A percentile compares a stretch with the other conserved stretches of the same genome.
Conservation (phyloP, 2,329 filamentous ascomycete genomes). For the Diaporthe nobilis region DNA sequence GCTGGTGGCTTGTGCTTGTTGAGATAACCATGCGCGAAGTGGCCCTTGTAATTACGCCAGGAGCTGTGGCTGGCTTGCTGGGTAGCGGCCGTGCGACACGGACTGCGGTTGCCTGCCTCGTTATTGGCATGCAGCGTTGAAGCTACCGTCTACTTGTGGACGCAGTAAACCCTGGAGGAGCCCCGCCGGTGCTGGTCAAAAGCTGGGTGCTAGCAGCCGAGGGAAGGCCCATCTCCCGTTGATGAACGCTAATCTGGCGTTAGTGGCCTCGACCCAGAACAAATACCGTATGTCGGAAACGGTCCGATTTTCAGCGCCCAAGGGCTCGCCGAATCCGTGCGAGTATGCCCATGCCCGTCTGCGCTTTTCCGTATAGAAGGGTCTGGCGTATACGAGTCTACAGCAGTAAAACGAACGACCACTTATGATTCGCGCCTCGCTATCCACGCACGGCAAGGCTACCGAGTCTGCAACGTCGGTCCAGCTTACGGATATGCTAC, state of each 20-base stretch:
- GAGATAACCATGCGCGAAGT: neutral
- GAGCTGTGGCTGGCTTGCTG: neutral
- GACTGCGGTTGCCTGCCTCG: neutral
- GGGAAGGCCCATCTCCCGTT: neutral
- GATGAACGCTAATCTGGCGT: conserved; percentile 13
- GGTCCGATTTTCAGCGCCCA: conserved; percentile 5
- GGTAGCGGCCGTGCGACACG: neutral
- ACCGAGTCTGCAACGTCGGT: neutral
- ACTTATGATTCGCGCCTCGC: neutral
- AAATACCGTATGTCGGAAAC: conserved; percentile 10
- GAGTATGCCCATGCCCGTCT: neutral
- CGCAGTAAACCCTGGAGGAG: neutral
- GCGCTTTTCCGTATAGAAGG: neutral
- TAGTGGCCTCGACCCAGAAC: conserved; percentile 6
- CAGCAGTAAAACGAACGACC: neutral
- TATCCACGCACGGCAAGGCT: neutral
- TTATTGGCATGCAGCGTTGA: neutral
- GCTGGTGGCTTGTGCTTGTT: neutral
- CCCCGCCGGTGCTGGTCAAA: neutral
- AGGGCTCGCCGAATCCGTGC: conserved; percentile 17
- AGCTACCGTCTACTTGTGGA: neutral
- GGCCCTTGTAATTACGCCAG: neutral
- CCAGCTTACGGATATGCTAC: neutral
- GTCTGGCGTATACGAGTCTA: conserved; percentile 6
- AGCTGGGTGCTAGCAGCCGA: neutral